A percentile compares a stretch with the other conserved stretches of the same genome.
Conservation (phyloP, 805 yeast genomes). For the Candida takata region DNA sequence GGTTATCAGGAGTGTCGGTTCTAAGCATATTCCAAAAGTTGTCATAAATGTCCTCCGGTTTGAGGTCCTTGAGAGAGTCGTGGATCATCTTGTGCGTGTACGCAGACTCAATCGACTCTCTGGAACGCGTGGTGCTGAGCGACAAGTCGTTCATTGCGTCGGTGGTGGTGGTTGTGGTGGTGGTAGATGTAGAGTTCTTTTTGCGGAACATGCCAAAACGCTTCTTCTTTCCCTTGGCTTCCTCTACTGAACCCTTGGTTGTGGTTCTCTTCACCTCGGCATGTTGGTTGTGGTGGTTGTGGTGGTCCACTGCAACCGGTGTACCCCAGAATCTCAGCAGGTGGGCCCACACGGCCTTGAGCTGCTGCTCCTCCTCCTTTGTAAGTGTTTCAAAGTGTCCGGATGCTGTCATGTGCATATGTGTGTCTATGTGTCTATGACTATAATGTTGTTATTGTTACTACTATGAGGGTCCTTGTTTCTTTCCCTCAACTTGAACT, state of each 20-base stretch:
- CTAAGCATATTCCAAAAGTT: slow-evolving; percentile 57
- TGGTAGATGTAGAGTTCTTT: too few relatives aligned
- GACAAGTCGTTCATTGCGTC: slow-evolving; percentile 10
- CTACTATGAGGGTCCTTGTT: too few relatives aligned
- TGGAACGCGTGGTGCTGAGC: slow-evolving; percentile 22
- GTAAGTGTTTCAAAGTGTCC: slow-evolving; percentile 43
- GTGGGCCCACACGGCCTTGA: slow-evolving; percentile 70
- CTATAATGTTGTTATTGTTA: too few relatives aligned
- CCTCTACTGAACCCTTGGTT: slow-evolving; percentile 3
- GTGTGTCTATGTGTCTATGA: too few relatives aligned
- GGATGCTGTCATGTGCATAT: slow-evolving; percentile 16
- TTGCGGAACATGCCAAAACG: slow-evolving; percentile 21
- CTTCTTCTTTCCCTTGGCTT: slow-evolving; percentile 20
- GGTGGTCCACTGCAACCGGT: slow-evolving; percentile 23
- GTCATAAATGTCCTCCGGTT: slow-evolving; percentile 42
- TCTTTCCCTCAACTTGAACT: too few relatives aligned
- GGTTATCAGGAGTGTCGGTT: slow-evolving; percentile 76
- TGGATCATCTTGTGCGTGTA: slow-evolving; percentile 37
- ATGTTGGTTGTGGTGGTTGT: slow-evolving; percentile 4
- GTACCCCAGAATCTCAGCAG: slow-evolving; percentile 53
- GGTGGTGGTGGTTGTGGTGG: too few relatives aligned
- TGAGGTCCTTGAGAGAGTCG: slow-evolving; percentile 42
- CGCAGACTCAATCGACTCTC: slow-evolving; percentile 24
- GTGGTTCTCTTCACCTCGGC: not conserved
- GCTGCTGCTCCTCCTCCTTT: slow-evolving; percentile 49